Base-by-base conservation (phyloP, 306 rosid species). In the Quercus alba region DNA sequence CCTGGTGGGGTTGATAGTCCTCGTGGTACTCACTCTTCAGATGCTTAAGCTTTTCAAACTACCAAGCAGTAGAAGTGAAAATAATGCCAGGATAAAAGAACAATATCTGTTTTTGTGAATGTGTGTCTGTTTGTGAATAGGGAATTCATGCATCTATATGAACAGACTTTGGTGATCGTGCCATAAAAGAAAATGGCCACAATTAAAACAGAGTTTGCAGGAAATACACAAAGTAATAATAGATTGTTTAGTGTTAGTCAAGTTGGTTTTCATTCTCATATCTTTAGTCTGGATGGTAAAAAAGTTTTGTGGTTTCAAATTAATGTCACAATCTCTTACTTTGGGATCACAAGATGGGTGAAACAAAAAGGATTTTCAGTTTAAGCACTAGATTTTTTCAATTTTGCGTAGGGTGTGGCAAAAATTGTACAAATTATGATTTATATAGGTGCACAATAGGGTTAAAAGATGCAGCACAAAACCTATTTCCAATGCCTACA, bases 1-100 rank as follows among this genome's bases (percentile, higher is more conserved):
- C 77, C 98, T 14, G 97, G 98, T 76, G 98, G 98, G 81, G 73
- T 70, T 70, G 99, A 96, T 86, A 5, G 56, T 62, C 84, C 94
- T 33, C 75, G 46, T 18, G 96, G 99, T 95, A 90, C 25, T 72
- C 64, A 41, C 69, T 66, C 49, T 80, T 72, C 73, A 68, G 57
- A 73, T 82, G 59, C 79, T 75, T 18, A 11, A 73, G 54, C 44
- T 77, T 80, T 84, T 59, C 56, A 21, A 57, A 74, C 56, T 80
- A 57, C 83, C 21, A 41, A 35, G 26, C 4, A 67, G 35, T 12
- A 67, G 26, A 33, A 35, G 7, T 33, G 52, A 31, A 67, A 67
- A 19, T 58, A 59, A 59, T 59, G 30, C 66, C 66, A 21, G 66
- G 31, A 59, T 12, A 58, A 58, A 20, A 67, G 5, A 64, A 38